These are phyloP conservation scores for Eucalyptus guilfoylei DNA, from an alignment of 345 rosid genomes.

Conservation along the genomic window DNA sequence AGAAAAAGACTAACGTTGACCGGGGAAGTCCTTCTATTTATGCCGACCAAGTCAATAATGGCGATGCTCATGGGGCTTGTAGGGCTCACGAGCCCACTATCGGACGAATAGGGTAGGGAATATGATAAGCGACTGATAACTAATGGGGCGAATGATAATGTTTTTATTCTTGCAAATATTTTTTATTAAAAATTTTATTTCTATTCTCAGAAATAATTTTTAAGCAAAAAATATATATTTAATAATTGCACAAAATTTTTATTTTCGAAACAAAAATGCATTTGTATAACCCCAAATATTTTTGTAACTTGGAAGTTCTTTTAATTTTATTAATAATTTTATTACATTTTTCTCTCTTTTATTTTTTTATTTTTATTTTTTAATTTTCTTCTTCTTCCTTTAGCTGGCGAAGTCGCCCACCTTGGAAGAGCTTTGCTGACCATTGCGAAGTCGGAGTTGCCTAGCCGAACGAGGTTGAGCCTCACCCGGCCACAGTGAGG, in stretches of 20 bases:
- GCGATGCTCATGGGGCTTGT: neutral
- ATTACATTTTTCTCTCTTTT: too few relatives aligned
- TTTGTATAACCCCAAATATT: too few relatives aligned
- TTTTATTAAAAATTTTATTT: too few relatives aligned
- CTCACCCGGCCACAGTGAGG: rapidly evolving
- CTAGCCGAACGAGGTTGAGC: rapidly evolving
- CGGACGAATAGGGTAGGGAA: neutral
- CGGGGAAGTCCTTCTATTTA: neutral
- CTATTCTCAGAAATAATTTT: too few relatives aligned
- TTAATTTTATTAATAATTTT: too few relatives aligned
- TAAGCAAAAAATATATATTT: too few relatives aligned
- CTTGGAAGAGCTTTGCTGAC: too few relatives aligned
- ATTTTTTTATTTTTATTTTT: too few relatives aligned
- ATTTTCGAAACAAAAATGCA: rapidly evolving
- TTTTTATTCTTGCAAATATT: too few relatives aligned
- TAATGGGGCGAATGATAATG: rapidly evolving
- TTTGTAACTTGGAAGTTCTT: too few relatives aligned
- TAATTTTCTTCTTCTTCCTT: rapidly evolving
- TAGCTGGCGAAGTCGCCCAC: rapidly evolving
- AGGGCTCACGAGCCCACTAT: neutral
- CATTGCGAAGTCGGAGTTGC: rapidly evolving
- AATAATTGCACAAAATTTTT: too few relatives aligned
- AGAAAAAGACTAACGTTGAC: neutral
- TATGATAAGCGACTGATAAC: neutral
- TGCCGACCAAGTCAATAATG: neutral